Percentiles rank a stretch among this genome's conserved stretches.
Evolutionary conservation across 129 eudicot genomes (phyloP).

Genomic region (Helichrysum umbraculigerum): DNA sequence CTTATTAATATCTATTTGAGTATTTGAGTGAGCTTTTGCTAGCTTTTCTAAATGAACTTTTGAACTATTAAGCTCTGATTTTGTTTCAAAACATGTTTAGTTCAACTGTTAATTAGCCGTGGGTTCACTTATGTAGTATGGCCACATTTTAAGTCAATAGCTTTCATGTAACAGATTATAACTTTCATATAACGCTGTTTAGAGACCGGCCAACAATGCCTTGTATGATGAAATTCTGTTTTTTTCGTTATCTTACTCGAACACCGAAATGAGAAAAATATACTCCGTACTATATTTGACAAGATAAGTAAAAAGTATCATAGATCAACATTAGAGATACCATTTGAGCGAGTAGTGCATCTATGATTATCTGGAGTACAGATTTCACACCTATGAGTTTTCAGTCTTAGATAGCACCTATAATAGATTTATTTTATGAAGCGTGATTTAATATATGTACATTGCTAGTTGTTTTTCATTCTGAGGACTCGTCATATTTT

Average conservation of each 20-base stretch:
- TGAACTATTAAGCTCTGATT: not conserved
- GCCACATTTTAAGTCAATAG: not conserved
- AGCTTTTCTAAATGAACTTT: not conserved
- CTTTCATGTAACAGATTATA: too few species aligned
- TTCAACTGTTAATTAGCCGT: not conserved
- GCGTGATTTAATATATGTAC: not conserved
- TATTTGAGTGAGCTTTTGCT: not conserved
- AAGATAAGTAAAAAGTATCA: not conserved
- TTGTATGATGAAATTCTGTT: not conserved
- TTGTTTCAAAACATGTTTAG: not conserved
- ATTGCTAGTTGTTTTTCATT: slow-evolving; percentile 2
- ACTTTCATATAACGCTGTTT: too few species aligned
- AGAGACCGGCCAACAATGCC: too few species aligned
- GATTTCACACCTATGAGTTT: not conserved
- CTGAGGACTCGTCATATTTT: not conserved
- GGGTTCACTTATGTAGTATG: not conserved
- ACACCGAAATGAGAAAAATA: not conserved
- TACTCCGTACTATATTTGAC: slow-evolving; percentile 18
- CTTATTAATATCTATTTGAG: not conserved
- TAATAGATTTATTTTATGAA: not conserved
- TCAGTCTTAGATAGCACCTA: not conserved
- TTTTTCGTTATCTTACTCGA: not conserved
- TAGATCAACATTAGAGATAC: not conserved
- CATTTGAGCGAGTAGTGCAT: not conserved
- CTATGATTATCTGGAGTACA: not conserved